Evolutionary conservation across 106 monocot species (phyloP).

Genomic region (Agapanthus africanus): DNA sequence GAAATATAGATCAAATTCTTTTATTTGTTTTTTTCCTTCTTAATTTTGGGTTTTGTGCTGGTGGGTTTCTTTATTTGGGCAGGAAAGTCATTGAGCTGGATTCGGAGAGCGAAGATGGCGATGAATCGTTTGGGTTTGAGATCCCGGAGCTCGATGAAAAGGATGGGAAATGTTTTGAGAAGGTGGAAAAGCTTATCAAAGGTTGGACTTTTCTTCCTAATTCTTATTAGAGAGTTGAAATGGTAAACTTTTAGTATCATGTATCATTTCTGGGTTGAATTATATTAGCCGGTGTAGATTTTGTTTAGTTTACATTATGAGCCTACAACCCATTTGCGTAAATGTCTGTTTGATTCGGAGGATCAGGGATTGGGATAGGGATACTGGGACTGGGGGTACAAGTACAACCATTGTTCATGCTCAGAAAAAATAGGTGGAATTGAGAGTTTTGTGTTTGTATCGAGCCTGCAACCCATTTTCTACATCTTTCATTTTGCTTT

Average conservation of each 20-base stretch:
- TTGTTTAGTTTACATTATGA: no score
- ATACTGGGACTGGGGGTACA: no score
- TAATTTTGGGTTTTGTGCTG: no score
- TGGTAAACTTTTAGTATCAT: background rate
- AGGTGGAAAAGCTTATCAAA: slow-evolving; percentile 45
- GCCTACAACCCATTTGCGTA: no score
- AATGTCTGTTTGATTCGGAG: no score
- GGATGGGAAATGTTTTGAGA: slow-evolving; percentile 40
- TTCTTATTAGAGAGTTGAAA: background rate
- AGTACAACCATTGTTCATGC: no score
- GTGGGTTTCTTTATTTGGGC: background rate
- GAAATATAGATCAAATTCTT: slow-evolving; percentile 25
- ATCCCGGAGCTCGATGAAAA: slow-evolving; percentile 22
- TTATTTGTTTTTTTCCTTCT: no score
- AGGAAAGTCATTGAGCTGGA: slow-evolving; percentile 1
- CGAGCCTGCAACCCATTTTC: no score
- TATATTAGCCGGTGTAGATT: background rate
- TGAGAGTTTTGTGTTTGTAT: no score
- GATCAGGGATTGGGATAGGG: no score
- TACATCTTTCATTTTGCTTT: no score
- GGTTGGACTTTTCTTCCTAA: slow-evolving; percentile 20
- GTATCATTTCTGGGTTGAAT: background rate
- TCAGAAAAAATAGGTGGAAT: no score
- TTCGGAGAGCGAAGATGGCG: slow-evolving; percentile 18
- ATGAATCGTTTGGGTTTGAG: slow-evolving; percentile 9